These are phyloP conservation scores for Penicillium sclerotigenum DNA, from an alignment of 2,329 filamentous ascomycete species.

Conservation along the genomic window DNA sequence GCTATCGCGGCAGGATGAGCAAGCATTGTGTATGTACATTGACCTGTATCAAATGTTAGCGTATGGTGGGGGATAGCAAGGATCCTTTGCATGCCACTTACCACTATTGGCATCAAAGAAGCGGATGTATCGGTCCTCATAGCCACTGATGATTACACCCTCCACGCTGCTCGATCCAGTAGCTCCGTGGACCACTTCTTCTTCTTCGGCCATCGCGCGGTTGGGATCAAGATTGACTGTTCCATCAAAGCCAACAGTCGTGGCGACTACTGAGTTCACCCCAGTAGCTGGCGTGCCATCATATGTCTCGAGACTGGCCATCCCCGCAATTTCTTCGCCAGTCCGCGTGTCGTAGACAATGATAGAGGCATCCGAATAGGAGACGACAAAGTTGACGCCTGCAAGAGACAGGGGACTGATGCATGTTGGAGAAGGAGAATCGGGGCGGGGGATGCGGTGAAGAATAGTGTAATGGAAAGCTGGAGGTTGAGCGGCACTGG, in stretches of 20 bases:
- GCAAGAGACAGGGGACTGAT: constrained; percentile 82
- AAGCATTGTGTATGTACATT: constrained; percentile 99
- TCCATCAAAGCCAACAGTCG: constrained; percentile 74
- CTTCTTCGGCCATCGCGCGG: constrained; percentile 64
- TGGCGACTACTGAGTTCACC: constrained; percentile 88
- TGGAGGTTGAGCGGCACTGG: constrained; percentile 77
- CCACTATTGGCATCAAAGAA: constrained; percentile 99
- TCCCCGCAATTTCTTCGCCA: constrained; percentile 84
- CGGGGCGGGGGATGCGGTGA: constrained; percentile 73
- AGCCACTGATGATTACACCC: constrained; percentile 91
- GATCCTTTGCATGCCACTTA: constrained; percentile 52
- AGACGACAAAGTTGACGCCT: constrained; percentile 88
- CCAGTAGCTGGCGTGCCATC: constrained; percentile 78
- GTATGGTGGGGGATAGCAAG: not conserved
- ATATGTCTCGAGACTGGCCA: constrained; percentile 93
- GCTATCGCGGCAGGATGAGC: constrained; percentile 93
- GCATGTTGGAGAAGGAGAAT: constrained; percentile 75
- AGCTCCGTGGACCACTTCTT: constrained; percentile 75
- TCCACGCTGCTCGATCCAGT: constrained; percentile 82
- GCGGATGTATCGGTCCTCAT: constrained; percentile 92
- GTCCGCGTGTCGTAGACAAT: constrained; percentile 89
- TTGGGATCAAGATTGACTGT: constrained; percentile 59
- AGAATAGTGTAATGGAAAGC: constrained; percentile 86
- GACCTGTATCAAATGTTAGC: constrained; percentile 57
- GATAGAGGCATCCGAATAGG: constrained; percentile 85